phyloP scores from a whole-genome alignment of 768 basidiomycete genomes.

The Phaeotremella fagi region DNA sequence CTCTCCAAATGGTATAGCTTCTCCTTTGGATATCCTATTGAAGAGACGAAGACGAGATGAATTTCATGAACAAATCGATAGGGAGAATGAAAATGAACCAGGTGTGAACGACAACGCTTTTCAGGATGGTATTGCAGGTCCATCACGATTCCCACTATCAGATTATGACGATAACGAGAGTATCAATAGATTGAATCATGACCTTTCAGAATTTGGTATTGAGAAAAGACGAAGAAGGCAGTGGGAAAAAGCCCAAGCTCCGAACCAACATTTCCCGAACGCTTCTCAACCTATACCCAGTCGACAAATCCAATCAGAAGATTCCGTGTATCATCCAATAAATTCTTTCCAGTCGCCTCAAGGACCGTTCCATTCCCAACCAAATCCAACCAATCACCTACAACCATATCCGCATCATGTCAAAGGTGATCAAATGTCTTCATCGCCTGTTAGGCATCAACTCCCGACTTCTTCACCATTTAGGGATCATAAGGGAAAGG shows the following conservation, averaged over 20 bases:
- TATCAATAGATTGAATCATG: not conserved
- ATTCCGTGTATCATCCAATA: not conserved
- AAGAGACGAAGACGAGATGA: constrained; percentile 30
- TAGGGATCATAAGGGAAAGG: no score
- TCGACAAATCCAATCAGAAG: not conserved
- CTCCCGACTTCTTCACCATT: constrained; percentile 32
- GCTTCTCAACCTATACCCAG: not conserved
- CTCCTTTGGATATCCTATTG: constrained; percentile 32
- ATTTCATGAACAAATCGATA: not conserved
- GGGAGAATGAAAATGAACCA: not conserved
- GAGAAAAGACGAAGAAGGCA: not conserved
- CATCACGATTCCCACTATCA: not conserved
- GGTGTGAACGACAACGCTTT: not conserved
- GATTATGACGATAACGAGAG: not conserved
- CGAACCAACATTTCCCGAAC: constrained; percentile 1
- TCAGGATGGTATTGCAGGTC: not conserved
- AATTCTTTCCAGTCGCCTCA: not conserved
- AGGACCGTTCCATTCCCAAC: constrained; percentile 9
- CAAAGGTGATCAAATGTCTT: constrained; percentile 18
- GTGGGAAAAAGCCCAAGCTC: constrained; percentile 2
- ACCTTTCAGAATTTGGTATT: not conserved
- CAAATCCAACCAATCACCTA: constrained; percentile 1
- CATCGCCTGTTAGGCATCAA: constrained; percentile 32
- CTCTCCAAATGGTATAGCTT: constrained; percentile 11
- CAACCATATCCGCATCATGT: not conserved